phyloP scores from a whole-genome alignment of 2,329 filamentous ascomycete species.

The Penicillium sp. region DNA sequence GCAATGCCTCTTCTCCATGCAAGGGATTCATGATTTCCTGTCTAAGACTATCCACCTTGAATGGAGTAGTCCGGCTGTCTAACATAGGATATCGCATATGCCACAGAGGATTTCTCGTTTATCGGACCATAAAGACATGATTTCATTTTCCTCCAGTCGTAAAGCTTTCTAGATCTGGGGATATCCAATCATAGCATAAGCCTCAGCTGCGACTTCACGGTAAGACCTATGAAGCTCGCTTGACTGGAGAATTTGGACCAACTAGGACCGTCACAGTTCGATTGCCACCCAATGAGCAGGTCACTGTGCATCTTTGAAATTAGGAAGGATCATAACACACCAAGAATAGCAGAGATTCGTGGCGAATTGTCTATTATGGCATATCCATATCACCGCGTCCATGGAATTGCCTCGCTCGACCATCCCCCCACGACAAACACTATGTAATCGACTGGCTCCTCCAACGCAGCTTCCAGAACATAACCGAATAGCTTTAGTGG shows the following conservation, averaged over 20 bases:
- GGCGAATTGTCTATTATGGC: conserved; percentile 11
- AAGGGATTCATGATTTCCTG: too few relatives aligned
- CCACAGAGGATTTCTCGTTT: too few relatives aligned
- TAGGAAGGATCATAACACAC: neutral
- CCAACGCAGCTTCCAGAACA: conserved; percentile 9
- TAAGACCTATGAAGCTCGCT: neutral
- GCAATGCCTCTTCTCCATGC: too few relatives aligned
- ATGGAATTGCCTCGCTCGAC: conserved; percentile 4
- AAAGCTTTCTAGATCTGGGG: neutral
- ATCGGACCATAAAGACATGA: too few relatives aligned
- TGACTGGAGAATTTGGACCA: neutral
- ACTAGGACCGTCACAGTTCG: neutral
- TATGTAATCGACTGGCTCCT: conserved; percentile 6
- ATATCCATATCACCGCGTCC: neutral
- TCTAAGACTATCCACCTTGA: too few relatives aligned
- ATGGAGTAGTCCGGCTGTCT: too few relatives aligned
- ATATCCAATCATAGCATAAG: neutral
- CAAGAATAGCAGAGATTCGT: conserved; percentile 2
- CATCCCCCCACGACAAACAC: neutral
- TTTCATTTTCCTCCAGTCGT: neutral
- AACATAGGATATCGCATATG: too few relatives aligned
- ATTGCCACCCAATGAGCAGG: neutral
- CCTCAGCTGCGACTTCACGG: too few relatives aligned
- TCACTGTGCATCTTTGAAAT: neutral
- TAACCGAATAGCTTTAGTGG: conserved; percentile 13